Evolutionary conservation across 805 yeast species (phyloP).

Genomic region (Sugiyamaella qingdaonensis): DNA sequence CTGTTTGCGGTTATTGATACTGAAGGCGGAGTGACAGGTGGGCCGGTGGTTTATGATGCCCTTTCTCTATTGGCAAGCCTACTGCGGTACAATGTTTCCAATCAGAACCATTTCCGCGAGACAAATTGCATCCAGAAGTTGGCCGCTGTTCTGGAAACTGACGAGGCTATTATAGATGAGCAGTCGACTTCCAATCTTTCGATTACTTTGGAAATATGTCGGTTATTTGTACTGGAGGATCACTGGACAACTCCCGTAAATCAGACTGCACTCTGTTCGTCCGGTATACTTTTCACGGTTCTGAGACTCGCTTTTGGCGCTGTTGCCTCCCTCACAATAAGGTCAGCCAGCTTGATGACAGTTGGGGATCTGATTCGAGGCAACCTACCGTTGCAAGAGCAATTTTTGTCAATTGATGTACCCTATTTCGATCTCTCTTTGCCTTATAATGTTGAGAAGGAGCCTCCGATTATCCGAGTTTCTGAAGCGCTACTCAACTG

Average conservation of each 20-base stretch:
- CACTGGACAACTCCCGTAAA: slow-evolving; percentile 57
- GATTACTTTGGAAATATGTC: slow-evolving; percentile 66
- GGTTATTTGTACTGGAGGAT: slow-evolving; percentile 68
- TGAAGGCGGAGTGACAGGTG: slow-evolving; percentile 88
- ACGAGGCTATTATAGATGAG: slow-evolving; percentile 19
- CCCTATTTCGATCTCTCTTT: slow-evolving; percentile 81
- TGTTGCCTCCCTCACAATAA: slow-evolving; percentile 57
- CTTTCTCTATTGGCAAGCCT: slow-evolving; percentile 68
- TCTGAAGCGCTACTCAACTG: slow-evolving; percentile 73
- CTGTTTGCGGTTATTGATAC: slow-evolving; percentile 73
- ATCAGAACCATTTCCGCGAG: slow-evolving; percentile 84
- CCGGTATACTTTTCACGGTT: slow-evolving; percentile 62
- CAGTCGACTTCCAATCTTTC: slow-evolving; percentile 37
- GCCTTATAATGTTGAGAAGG: slow-evolving; percentile 27
- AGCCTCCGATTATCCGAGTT: slow-evolving; percentile 54
- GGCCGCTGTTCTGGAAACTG: slow-evolving; percentile 50
- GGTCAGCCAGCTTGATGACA: slow-evolving; percentile 65
- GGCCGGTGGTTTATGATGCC: slow-evolving; percentile 88
- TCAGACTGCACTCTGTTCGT: slow-evolving; percentile 56
- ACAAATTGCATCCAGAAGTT: slow-evolving; percentile 71
- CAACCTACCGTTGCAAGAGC: slow-evolving; percentile 62
- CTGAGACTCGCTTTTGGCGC: slow-evolving; percentile 65
- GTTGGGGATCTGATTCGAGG: slow-evolving; percentile 72
- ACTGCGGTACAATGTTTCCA: slow-evolving; percentile 76
- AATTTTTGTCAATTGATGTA: slow-evolving; percentile 79